Conservation (phyloP, 139 green algal species). For the Volvox reticuliferus region DNA sequence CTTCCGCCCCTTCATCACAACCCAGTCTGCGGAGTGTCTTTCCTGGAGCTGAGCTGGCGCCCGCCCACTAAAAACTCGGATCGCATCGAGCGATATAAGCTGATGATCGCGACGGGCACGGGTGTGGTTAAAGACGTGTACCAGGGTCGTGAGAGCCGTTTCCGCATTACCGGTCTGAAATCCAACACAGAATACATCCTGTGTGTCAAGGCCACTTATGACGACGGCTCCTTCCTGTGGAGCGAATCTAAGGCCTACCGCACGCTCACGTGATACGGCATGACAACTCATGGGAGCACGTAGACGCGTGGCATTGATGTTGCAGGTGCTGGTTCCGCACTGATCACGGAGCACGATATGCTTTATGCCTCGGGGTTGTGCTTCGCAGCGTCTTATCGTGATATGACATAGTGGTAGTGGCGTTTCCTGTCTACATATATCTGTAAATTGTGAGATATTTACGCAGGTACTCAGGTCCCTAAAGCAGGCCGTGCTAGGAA, state of each 20-base stretch:
- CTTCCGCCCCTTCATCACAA: neutral
- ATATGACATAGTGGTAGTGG: too few relatives aligned
- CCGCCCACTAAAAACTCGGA: constrained; percentile 86
- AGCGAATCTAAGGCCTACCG: constrained; percentile 81
- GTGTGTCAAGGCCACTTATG: constrained; percentile 90
- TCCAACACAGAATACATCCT: constrained; percentile 87
- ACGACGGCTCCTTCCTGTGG: constrained; percentile 87
- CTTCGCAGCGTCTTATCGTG: too few relatives aligned
- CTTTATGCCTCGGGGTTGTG: too few relatives aligned
- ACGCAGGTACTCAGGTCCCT: too few relatives aligned
- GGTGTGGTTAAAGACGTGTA: constrained; percentile 86
- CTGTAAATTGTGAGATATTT: too few relatives aligned
- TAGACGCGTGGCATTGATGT: too few relatives aligned
- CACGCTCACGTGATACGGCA: constrained; percentile 24
- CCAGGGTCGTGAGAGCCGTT: constrained; percentile 67
- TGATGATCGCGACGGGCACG: constrained; percentile 87
- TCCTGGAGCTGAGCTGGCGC: constrained; percentile 78
- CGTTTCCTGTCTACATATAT: too few relatives aligned
- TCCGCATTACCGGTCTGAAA: constrained; percentile 71
- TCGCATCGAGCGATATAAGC: constrained; percentile 83
- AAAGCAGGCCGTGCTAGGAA: too few relatives aligned
- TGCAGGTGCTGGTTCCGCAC: too few relatives aligned
- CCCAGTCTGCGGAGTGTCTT: constrained; percentile 44
- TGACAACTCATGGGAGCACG: too few relatives aligned
- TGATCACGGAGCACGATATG: too few relatives aligned